These are phyloP conservation scores for Odontarrhena argentea DNA, from an alignment of 345 rosid species.

Conservation along the genomic window DNA sequence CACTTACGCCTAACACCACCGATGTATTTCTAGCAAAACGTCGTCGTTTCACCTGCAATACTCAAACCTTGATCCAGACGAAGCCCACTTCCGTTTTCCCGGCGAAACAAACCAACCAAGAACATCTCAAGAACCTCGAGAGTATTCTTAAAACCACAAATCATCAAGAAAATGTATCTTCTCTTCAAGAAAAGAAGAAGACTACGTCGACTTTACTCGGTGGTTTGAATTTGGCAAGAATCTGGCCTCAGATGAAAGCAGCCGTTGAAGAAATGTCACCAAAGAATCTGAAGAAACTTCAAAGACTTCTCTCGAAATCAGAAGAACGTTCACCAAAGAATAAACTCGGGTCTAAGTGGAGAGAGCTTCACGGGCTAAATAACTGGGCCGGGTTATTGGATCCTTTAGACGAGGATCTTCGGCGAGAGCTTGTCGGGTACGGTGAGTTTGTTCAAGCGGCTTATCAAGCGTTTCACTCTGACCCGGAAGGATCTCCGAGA, in stretches of 20 bases:
- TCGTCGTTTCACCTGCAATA: conserved; percentile 54
- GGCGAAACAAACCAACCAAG: conserved; percentile 20
- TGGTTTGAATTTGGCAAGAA: conserved; percentile 58
- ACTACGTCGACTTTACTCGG: conserved; percentile 44
- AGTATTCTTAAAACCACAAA: conserved; percentile 37
- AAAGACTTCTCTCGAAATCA: conserved; percentile 62
- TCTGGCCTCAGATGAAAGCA: conserved; percentile 84
- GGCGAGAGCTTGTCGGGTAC: conserved; percentile 52
- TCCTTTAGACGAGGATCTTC: conserved; percentile 52
- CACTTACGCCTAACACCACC: conserved; percentile 50
- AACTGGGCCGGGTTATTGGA: conserved; percentile 56
- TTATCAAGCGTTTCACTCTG: conserved; percentile 67
- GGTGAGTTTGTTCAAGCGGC: conserved; percentile 56
- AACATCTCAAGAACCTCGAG: conserved; percentile 63
- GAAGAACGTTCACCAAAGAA: conserved; percentile 93
- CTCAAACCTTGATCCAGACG: conserved; percentile 46
- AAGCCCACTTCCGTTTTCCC: conserved; percentile 8
- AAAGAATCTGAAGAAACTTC: conserved; percentile 63
- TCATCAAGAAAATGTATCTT: neutral
- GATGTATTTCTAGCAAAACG: conserved; percentile 49
- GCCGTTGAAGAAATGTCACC: conserved; percentile 94
- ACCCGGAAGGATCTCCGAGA: conserved; percentile 60
- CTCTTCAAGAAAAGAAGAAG: conserved; percentile 31
- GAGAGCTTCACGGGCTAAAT: conserved; percentile 51
- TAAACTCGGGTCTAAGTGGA: conserved; percentile 73